Evolutionary conservation across 1,284 basidiomycete genomes (phyloP).

Genomic region (Sphagnurus paluster): DNA sequence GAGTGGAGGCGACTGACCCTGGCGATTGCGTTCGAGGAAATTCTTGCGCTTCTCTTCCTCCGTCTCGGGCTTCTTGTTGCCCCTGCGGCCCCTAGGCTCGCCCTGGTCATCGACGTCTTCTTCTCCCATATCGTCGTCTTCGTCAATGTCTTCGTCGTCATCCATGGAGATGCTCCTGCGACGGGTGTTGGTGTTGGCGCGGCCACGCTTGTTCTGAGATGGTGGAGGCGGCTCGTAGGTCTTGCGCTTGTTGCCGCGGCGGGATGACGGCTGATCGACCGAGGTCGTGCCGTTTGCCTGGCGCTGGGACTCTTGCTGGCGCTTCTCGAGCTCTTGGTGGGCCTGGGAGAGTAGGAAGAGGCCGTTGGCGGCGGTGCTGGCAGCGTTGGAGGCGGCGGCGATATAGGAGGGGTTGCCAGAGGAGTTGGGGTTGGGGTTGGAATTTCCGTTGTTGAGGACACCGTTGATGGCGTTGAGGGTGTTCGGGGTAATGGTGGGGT

Average conservation of each 20-base stretch:
- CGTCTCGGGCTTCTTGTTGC: slow-evolving; percentile 79
- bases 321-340: slow-evolving; percentile 94
- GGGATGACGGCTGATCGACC: slow-evolving; percentile 40
- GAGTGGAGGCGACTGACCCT: slow-evolving; percentile 69
- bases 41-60: slow-evolving; percentile 95
- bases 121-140: slow-evolving; percentile 33
- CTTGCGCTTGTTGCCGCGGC: slow-evolving; percentile 71
- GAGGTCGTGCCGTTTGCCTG: slow-evolving; percentile 31
- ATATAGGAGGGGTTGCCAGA: slow-evolving; percentile 37
- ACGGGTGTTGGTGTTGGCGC: slow-evolving; percentile 38
- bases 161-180: slow-evolving; percentile 30
- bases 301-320: slow-evolving; percentile 75
- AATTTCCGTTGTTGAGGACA: slow-evolving; percentile 53
- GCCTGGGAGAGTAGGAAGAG: slow-evolving; percentile 92
- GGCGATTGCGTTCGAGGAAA: slow-evolving; percentile 92
- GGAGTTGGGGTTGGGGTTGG: slow-evolving; percentile 21
- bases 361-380: slow-evolving; percentile 79
- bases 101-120: slow-evolving; percentile 33
- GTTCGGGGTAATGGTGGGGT: slow-evolving; percentile 86
- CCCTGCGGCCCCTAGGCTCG: slow-evolving; percentile 29
- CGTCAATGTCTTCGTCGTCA: slow-evolving; percentile 46
- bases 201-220: slow-evolving; percentile 47
- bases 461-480: slow-evolving; percentile 83
- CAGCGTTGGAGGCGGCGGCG: slow-evolving; percentile 45
- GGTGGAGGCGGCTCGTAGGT: slow-evolving; percentile 37